Base-by-base conservation (phyloP, 768 basidiomycete genomes). In the Hirschioporus abietinus region DNA sequence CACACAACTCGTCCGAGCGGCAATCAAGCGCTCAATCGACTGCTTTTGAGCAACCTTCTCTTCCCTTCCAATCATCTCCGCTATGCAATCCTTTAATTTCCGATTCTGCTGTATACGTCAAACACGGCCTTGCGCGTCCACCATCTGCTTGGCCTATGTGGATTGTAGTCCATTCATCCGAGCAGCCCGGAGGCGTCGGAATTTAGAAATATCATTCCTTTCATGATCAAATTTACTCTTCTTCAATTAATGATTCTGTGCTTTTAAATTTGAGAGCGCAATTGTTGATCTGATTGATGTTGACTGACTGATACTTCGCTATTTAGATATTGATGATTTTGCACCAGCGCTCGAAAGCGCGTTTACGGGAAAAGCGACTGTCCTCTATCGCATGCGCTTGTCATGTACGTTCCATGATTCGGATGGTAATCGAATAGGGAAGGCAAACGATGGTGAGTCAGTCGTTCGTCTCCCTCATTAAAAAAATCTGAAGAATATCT, bases 341-440 rank as follows among this genome's bases (percentile, higher is more conserved):
- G 87, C 84, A 18, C 86, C 87, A 69, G 93, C 93, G 0, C 75
- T 97, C 24, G 88, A 88, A 71, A 90, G 87, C 68, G 90, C 95
- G 0, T 91, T 92, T 70, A 79, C 82, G 18, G 92, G 92, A 1
- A 90, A 89, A 68, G 89, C 91, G 5, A 92, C 92, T 0, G 83
- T 96, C 34, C 80, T 97, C 10, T 87, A 95, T 73, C 81, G 96
- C 58, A 97, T 98, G 96, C 86, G 96, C 15, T 78, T 98, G 23
- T 88, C 92, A 12, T 95, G 93, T 71, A 85, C 84, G 27, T 90
- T 93, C 71, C 88, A 87, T 66, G 84, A 90, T 73, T 77, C 82
- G 42, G 81, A 89, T 34, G 82, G 85, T 2, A 75, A 75, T 35
- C 84, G 84, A 69, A 87, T 89, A 67, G 82, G 81, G 30, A 79